phyloP scores from a whole-genome alignment of 2,329 filamentous ascomycete species.

The Penicillium griseofulvum region DNA sequence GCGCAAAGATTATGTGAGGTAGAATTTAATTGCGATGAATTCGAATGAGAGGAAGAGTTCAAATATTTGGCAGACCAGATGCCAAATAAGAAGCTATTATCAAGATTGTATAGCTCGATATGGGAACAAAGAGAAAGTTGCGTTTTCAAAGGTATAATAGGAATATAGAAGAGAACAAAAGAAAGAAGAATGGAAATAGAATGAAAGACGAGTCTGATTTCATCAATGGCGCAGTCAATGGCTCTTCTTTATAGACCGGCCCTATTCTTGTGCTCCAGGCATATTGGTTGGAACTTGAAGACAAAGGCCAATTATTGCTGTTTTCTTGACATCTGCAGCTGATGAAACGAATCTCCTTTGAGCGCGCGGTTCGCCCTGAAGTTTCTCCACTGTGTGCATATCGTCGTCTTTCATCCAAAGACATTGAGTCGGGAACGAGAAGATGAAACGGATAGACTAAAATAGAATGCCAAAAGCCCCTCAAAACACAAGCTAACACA shows the following conservation, averaged over 20 bases:
- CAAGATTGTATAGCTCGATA: slow-evolving; percentile 4
- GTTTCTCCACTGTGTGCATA: slow-evolving; percentile 9
- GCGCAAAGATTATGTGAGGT: slow-evolving; percentile 3
- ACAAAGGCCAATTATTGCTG: slow-evolving; percentile 14
- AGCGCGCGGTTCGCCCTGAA: slow-evolving; percentile 9
- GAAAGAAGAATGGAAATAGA: slow-evolving; percentile 9
- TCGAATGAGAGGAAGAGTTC: background rate
- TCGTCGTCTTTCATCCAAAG: slow-evolving; percentile 14
- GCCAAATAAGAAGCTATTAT: slow-evolving; percentile 6
- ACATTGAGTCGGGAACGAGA: background rate
- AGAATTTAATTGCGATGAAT: background rate
- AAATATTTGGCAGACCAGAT: slow-evolving; percentile 18
- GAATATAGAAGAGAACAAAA: slow-evolving; percentile 12
- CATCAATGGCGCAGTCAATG: background rate
- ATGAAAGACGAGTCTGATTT: slow-evolving; percentile 6
- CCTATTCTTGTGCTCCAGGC: background rate
- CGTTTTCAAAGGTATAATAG: background rate
- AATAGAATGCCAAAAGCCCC: slow-evolving; percentile 8
- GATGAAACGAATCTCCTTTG: slow-evolving; percentile 16
- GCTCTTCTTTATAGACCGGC: slow-evolving; percentile 15
- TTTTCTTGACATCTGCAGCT: slow-evolving; percentile 7
- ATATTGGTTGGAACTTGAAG: background rate
- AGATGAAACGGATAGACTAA: slow-evolving; percentile 17
- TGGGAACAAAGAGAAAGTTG: slow-evolving; percentile 7
- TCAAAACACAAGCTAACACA: background rate